Base-by-base conservation (phyloP, 2,329 filamentous ascomycete species). In the Botrytis fragariae region DNA sequence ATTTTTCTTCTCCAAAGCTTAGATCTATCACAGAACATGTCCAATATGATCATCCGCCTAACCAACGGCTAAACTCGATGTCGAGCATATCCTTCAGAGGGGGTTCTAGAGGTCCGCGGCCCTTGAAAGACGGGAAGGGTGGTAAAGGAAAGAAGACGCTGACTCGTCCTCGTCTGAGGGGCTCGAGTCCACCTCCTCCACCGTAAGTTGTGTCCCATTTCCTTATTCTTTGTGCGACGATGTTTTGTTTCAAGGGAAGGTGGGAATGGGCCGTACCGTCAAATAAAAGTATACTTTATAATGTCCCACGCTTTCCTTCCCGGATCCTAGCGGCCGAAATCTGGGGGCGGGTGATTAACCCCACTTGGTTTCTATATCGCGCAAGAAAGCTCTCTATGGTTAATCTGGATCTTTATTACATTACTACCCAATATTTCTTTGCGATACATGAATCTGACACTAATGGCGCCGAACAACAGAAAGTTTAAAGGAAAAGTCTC, bases 401-500 rank as follows among this genome's bases (percentile, higher is more conserved):
- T 57, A 29, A 60, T 51, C 25, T 37, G 25, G 48, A 39, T 18
- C 39, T 39, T 54, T 35, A 39, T 72, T 72, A 25, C 8, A 54
- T 62, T 72, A 64, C 42, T 57, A n/a, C 48, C 44, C 20, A 25
- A 25, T 45, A 44, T 45, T 64, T 45, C 20, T 29, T 69, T 61
- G 44, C 39, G 35, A 45, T 16, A 5, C n/a, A 57, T 57, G 54
- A 59, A 42, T 62, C 37, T 48, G 12, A 37, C 35, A 44, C 71
- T 72, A 67, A 70, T 75, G 62, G 74, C 76, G 73, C 42, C 76
- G 25, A 73, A 74, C 48, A 77, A 77, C 72, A 79, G 89, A 72
- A 88, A 88, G 72, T 93, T 92, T 81, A 86, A 90, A 73, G 85
- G 87, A 61, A 90, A 90, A 76, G 90, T 93, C 48, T 91, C 89